Evolutionary conservation across 176 grass and related monocot genomes (phyloP), one percentile per base, ranked within the genome.

Genomic region (Triticum timopheevii): DNA sequence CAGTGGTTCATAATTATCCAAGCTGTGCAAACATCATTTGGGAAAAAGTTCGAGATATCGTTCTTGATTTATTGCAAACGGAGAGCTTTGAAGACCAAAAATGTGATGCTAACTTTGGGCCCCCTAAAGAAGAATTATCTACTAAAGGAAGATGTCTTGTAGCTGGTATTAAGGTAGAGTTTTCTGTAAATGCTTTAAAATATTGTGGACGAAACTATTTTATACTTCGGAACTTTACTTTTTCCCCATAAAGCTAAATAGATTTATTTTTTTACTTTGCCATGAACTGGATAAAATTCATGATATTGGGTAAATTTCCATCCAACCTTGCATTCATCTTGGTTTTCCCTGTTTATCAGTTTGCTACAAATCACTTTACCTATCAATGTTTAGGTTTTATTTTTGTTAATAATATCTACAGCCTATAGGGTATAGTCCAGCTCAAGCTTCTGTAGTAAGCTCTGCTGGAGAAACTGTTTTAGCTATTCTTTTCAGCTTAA

Each of bases 1-100:
- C 91, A 89, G 85, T 67, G 35, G 91, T 88, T 77, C 96, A 98
- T 84, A 95, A 89, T 88, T 98, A 98, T 61, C 93, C 96, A 69
- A 93, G 81, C 63, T 92, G 82, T 75, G 90, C 74, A 72, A 92
- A 80, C 63, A 87, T 85, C 84, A 88, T 88, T 66, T 98, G 96
- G 93, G 80, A 80, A 85, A 82, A 88, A 89, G 65, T 95, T 87
- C 86, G 78, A 64, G 82, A 75, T 42, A 89, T 49, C 9, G 58
- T 92, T 89, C 62, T 88, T 92, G 86, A 92, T 82, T 80, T 92
- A 19, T 81, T 98, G 68, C 87, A 93, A 79, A 82, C 86, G 64
- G 44, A 83, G 84, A 88, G 31, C 76, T 86, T 76, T 65, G 86
- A 88, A 81, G 90, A 92, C 34, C 78, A 82, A 88, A 90, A 65